Percentiles rank a stretch among this genome's conserved stretches.
Evolutionary conservation across 164 flowering plant genomes (phyloP).

Genomic region (Chimonanthus praecox): DNA sequence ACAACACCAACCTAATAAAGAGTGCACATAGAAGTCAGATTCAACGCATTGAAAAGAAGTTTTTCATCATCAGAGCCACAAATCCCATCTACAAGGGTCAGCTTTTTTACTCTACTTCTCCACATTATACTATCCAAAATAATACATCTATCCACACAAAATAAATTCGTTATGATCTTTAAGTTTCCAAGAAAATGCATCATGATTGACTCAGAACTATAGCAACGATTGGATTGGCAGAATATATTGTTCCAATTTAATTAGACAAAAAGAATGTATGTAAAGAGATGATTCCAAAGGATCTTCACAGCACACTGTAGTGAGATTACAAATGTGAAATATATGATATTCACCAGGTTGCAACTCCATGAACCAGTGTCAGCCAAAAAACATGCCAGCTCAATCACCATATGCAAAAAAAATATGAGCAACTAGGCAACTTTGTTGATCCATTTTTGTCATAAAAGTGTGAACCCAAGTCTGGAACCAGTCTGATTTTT

Average conservation of each 20-base stretch:
- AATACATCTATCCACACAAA: too few relatives aligned
- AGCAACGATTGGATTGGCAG: not conserved
- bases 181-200: not conserved
- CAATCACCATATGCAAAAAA: not conserved
- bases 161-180: not conserved
- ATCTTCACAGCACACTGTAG: not conserved
- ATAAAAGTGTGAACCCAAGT: not conserved
- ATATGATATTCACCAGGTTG: not conserved
- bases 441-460: not conserved
- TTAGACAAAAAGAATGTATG: not conserved
- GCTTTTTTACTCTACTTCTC: too few relatives aligned
- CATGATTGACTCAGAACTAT: not conserved
- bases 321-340: not conserved
- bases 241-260: too few relatives aligned
- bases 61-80: not conserved
- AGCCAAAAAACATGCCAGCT: not conserved
- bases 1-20: slow-evolving; percentile 78
- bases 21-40: not conserved
- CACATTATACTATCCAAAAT: too few relatives aligned
- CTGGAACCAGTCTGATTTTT: not conserved
- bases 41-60: not conserved
- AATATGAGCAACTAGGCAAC: not conserved
- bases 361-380: not conserved
- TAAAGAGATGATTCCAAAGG: not conserved
- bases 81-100: too few relatives aligned